Percentiles rank a stretch among this genome's conserved stretches.
Evolutionary conservation across 805 yeast species (phyloP).

Genomic region (Yarrowia alimentaria): DNA sequence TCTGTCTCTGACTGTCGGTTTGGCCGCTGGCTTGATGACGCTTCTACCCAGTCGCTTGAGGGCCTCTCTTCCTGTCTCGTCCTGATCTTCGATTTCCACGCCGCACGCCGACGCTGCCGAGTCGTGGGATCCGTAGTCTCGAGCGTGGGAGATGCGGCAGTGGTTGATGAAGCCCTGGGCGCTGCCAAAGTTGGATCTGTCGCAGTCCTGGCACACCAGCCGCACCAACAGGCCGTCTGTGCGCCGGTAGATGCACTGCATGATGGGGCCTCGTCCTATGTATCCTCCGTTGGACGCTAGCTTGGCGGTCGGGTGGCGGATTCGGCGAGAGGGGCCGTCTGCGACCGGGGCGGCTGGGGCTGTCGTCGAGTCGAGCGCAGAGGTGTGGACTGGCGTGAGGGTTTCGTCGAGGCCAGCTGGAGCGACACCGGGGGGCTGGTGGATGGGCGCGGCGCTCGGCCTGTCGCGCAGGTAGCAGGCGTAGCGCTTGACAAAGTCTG

Average conservation of each 20-base stretch:
- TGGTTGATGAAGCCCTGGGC: slow-evolving; percentile 82
- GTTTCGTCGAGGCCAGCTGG: background rate
- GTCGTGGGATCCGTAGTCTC: slow-evolving; percentile 68
- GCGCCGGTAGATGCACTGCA: slow-evolving; percentile 34
- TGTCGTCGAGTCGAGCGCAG: no score
- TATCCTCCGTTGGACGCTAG: slow-evolving; percentile 24
- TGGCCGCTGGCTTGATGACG: background rate
- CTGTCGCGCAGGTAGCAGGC: slow-evolving; percentile 33
- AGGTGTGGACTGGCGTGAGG: background rate
- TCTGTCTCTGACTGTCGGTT: background rate
- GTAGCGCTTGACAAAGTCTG: slow-evolving; percentile 34
- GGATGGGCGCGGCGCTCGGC: background rate
- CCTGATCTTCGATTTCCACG: slow-evolving; percentile 57
- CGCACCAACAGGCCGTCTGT: slow-evolving; percentile 68
- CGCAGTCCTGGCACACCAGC: slow-evolving; percentile 66
- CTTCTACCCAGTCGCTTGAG: slow-evolving; percentile 3
- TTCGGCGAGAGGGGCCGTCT: slow-evolving; percentile 17
- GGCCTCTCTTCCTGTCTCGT: slow-evolving; percentile 39
- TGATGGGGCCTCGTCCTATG: slow-evolving; percentile 5
- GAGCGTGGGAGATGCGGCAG: slow-evolving; percentile 69
- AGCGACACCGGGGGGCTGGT: background rate
- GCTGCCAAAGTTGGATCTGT: slow-evolving; percentile 65
- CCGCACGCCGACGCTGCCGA: slow-evolving; percentile 72
- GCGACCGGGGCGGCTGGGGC: no score
- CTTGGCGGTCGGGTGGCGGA: slow-evolving; percentile 24